A percentile compares a stretch with the other conserved stretches of the same genome.
phyloP scores from a whole-genome alignment of 257 asterid species.

The Catharanthus roseus region DNA sequence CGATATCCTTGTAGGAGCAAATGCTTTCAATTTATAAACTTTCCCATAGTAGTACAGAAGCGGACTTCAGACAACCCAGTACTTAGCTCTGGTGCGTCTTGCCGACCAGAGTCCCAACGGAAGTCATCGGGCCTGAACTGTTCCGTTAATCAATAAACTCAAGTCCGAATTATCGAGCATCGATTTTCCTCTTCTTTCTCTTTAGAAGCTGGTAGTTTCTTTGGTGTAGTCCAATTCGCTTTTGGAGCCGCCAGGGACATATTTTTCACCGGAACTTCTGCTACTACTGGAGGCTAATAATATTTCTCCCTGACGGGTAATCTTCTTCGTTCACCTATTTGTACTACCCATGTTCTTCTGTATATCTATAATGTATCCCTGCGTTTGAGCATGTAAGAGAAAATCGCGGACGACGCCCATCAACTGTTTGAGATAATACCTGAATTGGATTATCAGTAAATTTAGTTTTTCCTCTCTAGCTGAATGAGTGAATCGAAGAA shows the following conservation, averaged over 20 bases:
- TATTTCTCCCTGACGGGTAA: neutral
- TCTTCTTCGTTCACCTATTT: neutral
- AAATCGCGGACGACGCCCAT: neutral
- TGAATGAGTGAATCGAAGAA: neutral
- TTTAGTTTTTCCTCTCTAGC: neutral
- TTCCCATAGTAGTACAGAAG: too few relatives aligned
- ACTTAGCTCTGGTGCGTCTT: too few relatives aligned
- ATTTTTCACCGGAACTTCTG: neutral
- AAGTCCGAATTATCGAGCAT: too few relatives aligned
- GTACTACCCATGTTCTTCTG: neutral
- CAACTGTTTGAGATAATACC: slow-evolving; percentile 2
- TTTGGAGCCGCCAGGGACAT: neutral
- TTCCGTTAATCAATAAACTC: too few relatives aligned
- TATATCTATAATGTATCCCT: neutral
- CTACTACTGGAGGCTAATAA: neutral
- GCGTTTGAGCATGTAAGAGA: neutral
- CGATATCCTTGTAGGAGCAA: too few relatives aligned
- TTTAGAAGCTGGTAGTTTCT: neutral
- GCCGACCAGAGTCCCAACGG: too few relatives aligned
- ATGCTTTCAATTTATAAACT: too few relatives aligned
- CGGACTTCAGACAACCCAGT: too few relatives aligned
- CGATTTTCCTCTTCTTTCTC: neutral
- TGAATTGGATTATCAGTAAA: neutral
- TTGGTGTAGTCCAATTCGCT: neutral
- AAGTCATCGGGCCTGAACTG: too few relatives aligned